These are phyloP conservation scores for Auricularia sp. DNA, from an alignment of 768 basidiomycete species.

Conservation along the genomic window DNA sequence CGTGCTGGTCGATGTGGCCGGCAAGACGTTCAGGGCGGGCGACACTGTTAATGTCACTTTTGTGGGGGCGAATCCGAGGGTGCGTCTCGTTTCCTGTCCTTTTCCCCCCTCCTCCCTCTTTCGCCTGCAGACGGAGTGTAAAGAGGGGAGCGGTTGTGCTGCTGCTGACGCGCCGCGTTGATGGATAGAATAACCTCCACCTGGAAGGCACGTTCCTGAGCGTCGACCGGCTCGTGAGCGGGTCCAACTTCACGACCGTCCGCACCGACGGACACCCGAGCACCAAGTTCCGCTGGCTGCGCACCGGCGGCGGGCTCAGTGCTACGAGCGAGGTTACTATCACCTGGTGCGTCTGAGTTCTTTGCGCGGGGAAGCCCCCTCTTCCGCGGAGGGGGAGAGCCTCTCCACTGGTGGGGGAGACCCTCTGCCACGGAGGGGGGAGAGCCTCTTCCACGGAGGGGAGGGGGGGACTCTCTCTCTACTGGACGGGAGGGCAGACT, in stretches of 20 bases:
- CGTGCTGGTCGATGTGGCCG: conserved; percentile 43
- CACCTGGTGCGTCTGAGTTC: not conserved
- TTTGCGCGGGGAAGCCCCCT: not conserved
- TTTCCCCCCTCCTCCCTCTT: too few species aligned
- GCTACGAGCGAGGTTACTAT: not conserved
- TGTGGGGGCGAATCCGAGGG: conserved; percentile 73
- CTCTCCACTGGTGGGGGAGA: not conserved
- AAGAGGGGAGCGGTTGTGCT: too few species aligned
- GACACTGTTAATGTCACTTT: conserved; percentile 53
- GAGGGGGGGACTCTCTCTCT: too few species aligned
- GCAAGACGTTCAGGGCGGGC: conserved; percentile 39
- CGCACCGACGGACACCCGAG: conserved; percentile 74
- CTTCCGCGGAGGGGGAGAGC: too few species aligned
- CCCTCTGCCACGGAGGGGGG: not conserved
- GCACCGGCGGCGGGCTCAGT: conserved; percentile 38
- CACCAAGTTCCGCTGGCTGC: conserved; percentile 54
- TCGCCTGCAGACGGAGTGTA: too few species aligned
- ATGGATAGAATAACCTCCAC: conserved; percentile 76
- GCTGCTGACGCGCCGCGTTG: too few species aligned
- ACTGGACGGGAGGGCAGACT: too few species aligned
- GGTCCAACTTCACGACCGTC: conserved; percentile 41
- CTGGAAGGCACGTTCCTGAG: conserved; percentile 64
- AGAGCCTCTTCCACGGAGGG: conserved; percentile 38
- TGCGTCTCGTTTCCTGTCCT: too few species aligned
- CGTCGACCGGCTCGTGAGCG: conserved; percentile 42